Evolutionary conservation across 164 flowering plant species (phyloP).

Genomic region (Sedum album): DNA sequence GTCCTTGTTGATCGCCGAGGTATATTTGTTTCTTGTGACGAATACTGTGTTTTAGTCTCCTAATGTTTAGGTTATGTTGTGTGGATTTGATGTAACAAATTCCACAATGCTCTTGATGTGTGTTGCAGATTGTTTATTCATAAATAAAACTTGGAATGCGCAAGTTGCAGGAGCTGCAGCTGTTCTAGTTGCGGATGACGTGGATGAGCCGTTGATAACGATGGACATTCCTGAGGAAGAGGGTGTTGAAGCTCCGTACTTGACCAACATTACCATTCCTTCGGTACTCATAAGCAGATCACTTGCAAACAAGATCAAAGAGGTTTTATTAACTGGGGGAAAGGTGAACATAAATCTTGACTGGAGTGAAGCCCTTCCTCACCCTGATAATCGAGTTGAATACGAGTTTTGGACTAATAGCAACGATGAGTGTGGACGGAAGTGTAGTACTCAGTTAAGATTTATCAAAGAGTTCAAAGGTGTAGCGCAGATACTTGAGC

Average conservation of each 20-base stretch:
- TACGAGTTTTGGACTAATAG: slow-evolving; percentile 11
- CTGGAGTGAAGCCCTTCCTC: slow-evolving; percentile 5
- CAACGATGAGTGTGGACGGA: slow-evolving; percentile 9
- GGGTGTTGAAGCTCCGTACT: background rate
- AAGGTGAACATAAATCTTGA: slow-evolving; percentile 7
- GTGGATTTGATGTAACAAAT: no score
- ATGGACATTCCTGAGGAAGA: slow-evolving; percentile 4
- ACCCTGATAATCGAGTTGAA: slow-evolving; percentile 5
- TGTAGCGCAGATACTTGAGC: slow-evolving; percentile 4
- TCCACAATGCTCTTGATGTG: background rate
- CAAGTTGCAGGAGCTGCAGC: slow-evolving; percentile 10
- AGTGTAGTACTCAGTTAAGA: background rate
- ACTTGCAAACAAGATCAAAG: slow-evolving; percentile 1
- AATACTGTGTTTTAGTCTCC: no score
- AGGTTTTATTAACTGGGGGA: background rate
- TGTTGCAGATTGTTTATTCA: background rate
- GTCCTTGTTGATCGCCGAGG: slow-evolving; percentile 26
- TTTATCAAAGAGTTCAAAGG: slow-evolving; percentile 7
- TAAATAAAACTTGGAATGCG: background rate
- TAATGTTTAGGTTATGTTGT: no score
- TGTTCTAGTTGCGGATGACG: slow-evolving; percentile 5
- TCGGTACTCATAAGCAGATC: slow-evolving; percentile 4
- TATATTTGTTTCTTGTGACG: background rate
- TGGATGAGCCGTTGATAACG: slow-evolving; percentile 3
- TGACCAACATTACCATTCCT: slow-evolving; percentile 6